Base-by-base conservation (phyloP, 352 stramenopile species). In the Globisporangium nodosum region DNA sequence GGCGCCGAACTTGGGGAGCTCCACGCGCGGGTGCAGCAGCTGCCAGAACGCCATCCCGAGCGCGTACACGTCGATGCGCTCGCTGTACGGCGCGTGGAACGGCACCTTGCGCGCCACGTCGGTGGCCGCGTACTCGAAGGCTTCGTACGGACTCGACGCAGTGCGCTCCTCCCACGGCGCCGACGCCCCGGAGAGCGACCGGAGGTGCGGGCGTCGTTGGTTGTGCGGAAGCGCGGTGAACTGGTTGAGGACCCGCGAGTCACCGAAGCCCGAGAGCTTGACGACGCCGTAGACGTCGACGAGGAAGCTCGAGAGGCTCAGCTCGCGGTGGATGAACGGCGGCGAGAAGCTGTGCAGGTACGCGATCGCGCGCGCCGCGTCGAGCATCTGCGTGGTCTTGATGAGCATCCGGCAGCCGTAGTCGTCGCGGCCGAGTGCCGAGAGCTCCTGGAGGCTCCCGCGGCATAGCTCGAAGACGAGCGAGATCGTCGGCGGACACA, bases 11-110 rank as follows among this genome's bases (percentile, higher is more conserved):
- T 35, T 55, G 9, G 76, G 74, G 13, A 78, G 82, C 52, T 86
- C 82, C 40, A 76, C 65, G 37, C 68, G 60, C 3, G 78, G 78
- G 52, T 88, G 70, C 31, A 87, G 54, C 5, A 93, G 71, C 43
- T 92, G 73, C 81, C 83, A 92, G 51, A 92, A 72, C 13, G 82
- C 86, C 48, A 92, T 84, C 39, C 62, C 82, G 35, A 93, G 64
- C n/a, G 75, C 76, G 54, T 87, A 92, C 18, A 93, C 71, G 52
- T 93, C 83, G 18, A 85, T 71, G 15, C 72, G 74, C 45, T 92
- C 79, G 3, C 71, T 76, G 60, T 90, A 93, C 15, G 65, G 60
- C 33, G 70, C 72, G 27, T 77, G 56, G 52, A 52, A 54, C 68
- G 76, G 56, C 61, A 72, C 18, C 71, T 71, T 49, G 64, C 75